A percentile compares a stretch with the other conserved stretches of the same genome.
These are phyloP conservation scores for Corniculantispora saksenae DNA, from an alignment of 2,329 filamentous ascomycete genomes.

Conservation along the genomic window DNA sequence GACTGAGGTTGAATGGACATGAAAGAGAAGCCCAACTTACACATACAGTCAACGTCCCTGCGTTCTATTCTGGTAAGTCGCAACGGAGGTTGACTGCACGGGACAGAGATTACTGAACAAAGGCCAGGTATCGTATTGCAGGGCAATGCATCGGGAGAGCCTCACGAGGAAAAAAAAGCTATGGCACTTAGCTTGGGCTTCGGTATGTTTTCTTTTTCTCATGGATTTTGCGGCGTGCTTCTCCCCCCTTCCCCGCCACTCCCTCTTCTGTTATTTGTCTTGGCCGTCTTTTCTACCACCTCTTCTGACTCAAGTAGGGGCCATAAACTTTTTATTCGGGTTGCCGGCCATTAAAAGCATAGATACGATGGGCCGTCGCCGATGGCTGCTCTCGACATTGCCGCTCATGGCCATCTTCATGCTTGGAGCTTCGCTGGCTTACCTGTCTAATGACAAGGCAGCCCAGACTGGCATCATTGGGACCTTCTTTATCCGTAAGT, in stretches of 20 bases:
- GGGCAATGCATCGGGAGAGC: not conserved
- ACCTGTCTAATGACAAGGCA: slow-evolving; percentile 39
- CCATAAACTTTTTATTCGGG: slow-evolving; percentile 59
- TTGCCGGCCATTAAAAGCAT: slow-evolving; percentile 61
- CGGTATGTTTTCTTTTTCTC: not conserved
- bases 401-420: slow-evolving; percentile 45
- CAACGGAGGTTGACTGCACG: not conserved
- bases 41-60: not conserved
- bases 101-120: not conserved
- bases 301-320: no score
- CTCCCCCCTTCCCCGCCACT: no score
- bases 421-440: slow-evolving; percentile 48
- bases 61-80: not conserved
- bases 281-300: no score
- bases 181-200: not conserved
- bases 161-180: not conserved
- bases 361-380: slow-evolving; percentile 57
- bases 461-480: slow-evolving; percentile 48
- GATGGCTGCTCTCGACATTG: slow-evolving; percentile 46
- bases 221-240: no score
- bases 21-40: not conserved
- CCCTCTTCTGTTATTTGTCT: no score
- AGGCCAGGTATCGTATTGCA: not conserved
- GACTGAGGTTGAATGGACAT: not conserved
- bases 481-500: slow-evolving; percentile 58